Evolutionary conservation across 108 stramenopile genomes (phyloP).

Genomic region (Cyclostephanos tholiformis): DNA sequence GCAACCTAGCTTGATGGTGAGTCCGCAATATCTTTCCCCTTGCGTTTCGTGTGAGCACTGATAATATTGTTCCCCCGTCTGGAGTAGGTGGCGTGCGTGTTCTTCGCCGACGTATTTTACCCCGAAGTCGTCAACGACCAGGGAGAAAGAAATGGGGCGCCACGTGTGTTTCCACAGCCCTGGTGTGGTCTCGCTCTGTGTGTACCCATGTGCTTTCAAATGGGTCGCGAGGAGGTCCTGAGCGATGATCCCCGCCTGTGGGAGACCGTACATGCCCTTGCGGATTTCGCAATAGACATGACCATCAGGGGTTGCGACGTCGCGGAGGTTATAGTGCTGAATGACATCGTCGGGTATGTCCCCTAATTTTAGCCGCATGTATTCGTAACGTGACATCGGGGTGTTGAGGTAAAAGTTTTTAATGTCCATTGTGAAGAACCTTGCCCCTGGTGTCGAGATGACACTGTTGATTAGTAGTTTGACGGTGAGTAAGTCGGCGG

Average conservation of each 20-base stretch:
- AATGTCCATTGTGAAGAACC: constrained; percentile 40
- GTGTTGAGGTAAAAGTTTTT: constrained; percentile 56
- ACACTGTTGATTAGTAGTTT: no score
- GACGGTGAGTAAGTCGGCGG: no score
- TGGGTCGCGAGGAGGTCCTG: background rate
- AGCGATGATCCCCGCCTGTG: constrained; percentile 57
- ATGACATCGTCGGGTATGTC: constrained; percentile 41
- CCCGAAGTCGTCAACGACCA: constrained; percentile 49
- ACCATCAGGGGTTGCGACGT: constrained; percentile 10
- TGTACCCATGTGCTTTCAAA: constrained; percentile 32
- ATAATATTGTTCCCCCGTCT: background rate
- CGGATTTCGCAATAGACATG: constrained; percentile 23
- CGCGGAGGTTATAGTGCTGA: constrained; percentile 38
- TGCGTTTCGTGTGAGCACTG: background rate
- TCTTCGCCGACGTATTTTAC: constrained; percentile 21
- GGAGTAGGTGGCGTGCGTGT: constrained; percentile 1
- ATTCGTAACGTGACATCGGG: constrained; percentile 33
- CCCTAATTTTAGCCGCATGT: constrained; percentile 33
- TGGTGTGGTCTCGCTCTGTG: constrained; percentile 25
- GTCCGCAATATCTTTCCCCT: background rate
- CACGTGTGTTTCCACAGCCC: constrained; percentile 53
- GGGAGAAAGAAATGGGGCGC: constrained; percentile 18
- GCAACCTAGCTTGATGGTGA: no score
- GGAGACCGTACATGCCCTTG: constrained; percentile 57
- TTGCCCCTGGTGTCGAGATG: constrained; percentile 7